These are phyloP conservation scores for Penicillium fuscoglaucum DNA, from an alignment of 2,329 filamentous ascomycete genomes.

Conservation along the genomic window DNA sequence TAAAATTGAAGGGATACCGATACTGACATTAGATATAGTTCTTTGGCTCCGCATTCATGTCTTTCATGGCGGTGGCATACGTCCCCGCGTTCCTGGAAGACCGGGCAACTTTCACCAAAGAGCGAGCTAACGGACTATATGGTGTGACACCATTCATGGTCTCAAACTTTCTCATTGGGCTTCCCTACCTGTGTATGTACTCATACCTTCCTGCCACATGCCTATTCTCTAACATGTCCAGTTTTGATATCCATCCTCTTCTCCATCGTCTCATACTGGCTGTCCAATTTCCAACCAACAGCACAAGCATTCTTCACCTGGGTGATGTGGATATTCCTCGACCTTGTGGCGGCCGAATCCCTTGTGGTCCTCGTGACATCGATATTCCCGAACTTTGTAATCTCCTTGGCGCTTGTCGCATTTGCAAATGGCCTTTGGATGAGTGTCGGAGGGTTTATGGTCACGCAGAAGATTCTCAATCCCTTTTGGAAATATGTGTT, in stretches of 20 bases:
- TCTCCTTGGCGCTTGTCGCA: constrained; percentile 74
- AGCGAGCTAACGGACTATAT: constrained; percentile 79
- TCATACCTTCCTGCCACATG: not conserved
- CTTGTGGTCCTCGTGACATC: constrained; percentile 75
- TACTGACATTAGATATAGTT: constrained; percentile 44
- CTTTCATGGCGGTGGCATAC: constrained; percentile 81
- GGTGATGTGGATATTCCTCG: constrained; percentile 82
- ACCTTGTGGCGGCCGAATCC: constrained; percentile 77
- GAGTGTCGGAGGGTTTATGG: constrained; percentile 80
- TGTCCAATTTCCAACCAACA: constrained; percentile 70
- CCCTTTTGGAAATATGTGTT: constrained; percentile 85
- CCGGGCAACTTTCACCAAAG: constrained; percentile 69
- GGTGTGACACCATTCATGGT: constrained; percentile 70
- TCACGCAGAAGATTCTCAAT: constrained; percentile 70
- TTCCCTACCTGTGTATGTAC: constrained; percentile 69
- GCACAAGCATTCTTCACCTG: constrained; percentile 71
- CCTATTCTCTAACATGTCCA: constrained; percentile 25
- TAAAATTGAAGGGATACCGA: not conserved
- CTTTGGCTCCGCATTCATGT: constrained; percentile 74
- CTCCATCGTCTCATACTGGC: constrained; percentile 75
- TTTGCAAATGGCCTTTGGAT: constrained; percentile 92
- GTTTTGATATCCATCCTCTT: constrained; percentile 74
- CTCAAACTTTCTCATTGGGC: constrained; percentile 77
- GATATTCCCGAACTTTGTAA: constrained; percentile 76
- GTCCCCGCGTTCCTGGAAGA: constrained; percentile 83